Conservation (phyloP, 2,329 filamentous ascomycete species). For the Botrytis fabae region DNA sequence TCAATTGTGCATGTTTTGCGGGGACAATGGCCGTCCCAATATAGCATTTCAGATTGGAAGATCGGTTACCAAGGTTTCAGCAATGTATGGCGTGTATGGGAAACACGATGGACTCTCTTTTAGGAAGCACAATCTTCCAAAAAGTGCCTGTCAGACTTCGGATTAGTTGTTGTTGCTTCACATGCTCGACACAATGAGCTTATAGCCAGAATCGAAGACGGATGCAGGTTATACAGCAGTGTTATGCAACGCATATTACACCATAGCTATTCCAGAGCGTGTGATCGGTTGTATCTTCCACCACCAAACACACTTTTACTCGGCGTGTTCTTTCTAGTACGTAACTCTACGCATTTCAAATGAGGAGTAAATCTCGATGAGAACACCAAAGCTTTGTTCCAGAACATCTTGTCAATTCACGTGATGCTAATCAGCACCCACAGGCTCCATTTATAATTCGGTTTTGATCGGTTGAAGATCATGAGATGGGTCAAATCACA, state of each 20-base stretch:
- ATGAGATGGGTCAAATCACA: constrained; percentile 16
- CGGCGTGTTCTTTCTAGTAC: constrained; percentile 9
- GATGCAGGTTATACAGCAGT: constrained; percentile 6
- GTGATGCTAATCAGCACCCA: constrained; percentile 8
- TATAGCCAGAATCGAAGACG: neutral
- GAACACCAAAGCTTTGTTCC: constrained; percentile 11
- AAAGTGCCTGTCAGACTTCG: neutral
- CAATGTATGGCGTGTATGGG: neutral
- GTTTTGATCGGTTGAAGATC: constrained; percentile 21
- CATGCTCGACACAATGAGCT: neutral
- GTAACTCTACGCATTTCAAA: constrained; percentile 8
- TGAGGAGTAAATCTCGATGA: constrained; percentile 22
- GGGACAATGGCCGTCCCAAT: neutral
- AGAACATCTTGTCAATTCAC: constrained; percentile 16
- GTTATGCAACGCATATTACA: constrained; percentile 1
- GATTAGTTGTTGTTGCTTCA: neutral
- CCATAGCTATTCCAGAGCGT: constrained; percentile 13
- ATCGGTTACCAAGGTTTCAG: neutral
- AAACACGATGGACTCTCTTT: neutral
- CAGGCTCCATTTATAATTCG: neutral
- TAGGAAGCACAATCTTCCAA: neutral
- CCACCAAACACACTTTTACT: constrained; percentile 10
- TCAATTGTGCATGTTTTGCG: neutral
- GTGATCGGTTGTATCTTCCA: constrained; percentile 20
- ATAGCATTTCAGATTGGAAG: neutral